Evolutionary conservation across 2,329 filamentous ascomycete species (phyloP).

Genomic region (Aurifilum marmelostoma): DNA sequence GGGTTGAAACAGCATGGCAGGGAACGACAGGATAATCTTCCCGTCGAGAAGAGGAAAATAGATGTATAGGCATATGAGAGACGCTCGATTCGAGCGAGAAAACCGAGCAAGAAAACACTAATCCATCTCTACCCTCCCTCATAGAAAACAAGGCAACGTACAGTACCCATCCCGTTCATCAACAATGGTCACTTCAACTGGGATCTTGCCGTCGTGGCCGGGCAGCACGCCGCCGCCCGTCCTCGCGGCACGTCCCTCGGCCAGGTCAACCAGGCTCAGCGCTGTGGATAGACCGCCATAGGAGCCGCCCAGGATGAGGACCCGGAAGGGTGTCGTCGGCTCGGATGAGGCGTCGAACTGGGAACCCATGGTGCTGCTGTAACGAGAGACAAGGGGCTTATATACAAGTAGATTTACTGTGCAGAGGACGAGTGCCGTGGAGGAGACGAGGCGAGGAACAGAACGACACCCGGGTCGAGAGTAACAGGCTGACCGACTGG

Average conservation of each 20-base stretch:
- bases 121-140: too few species aligned
- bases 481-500: not conserved
- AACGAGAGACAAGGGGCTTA: not conserved
- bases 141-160: slow-evolving; percentile 46
- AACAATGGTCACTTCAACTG: slow-evolving; percentile 72
- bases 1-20: too few species aligned
- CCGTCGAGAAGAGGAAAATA: too few species aligned
- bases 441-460: not conserved
- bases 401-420: not conserved
- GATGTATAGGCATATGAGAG: too few species aligned
- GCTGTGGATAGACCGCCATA: slow-evolving; percentile 72
- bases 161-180: slow-evolving; percentile 85
- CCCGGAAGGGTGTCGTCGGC: slow-evolving; percentile 45
- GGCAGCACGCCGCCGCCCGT: slow-evolving; percentile 37
- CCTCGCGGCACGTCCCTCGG: slow-evolving; percentile 58
- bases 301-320: slow-evolving; percentile 72
- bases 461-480: too few species aligned
- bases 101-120: too few species aligned
- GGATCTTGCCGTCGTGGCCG: slow-evolving; percentile 42
- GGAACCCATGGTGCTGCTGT: slow-evolving; percentile 18
- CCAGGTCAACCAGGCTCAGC: slow-evolving; percentile 69
- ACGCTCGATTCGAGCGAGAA: too few species aligned
- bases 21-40: too few species aligned
- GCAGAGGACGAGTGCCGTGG: not conserved
- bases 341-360: slow-evolving; percentile 17